Base-by-base conservation (phyloP, 257 asterid genomes). In the Knoxia roxburghii region DNA sequence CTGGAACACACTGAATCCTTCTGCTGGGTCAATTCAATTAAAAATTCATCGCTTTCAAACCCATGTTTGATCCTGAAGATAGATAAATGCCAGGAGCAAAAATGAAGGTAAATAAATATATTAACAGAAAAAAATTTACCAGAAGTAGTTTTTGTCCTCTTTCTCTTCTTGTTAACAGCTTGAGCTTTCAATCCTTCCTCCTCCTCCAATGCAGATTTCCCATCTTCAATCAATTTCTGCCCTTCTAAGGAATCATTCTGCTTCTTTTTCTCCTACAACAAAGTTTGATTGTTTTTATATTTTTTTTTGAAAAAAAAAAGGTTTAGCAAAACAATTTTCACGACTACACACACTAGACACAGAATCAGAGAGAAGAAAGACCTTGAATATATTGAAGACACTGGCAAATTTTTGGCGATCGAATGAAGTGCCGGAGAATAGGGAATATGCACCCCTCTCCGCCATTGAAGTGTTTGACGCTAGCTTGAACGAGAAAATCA, bases 321-420 rank as follows among this genome's bases (percentile, higher is more conserved):
- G 45, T 45, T 41, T n/a, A 37, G 37, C 13, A 39, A 71, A 14
- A 64, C 45, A 5, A 7, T 6, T 43, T 39, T 23, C 15, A 45
- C 7, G 37, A 61, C 35, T 6, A 17, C 51, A 37, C 41, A 9
- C 41, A 4, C 41, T 3, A 37, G 41, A 4, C 9, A 37, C 9
- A 37, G 41, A 37, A 4, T 9, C 41, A 37, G 1, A 32, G 57
- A 26, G 26, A 17, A 41, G 54, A 26, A 32, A 1, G 61, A 87
- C 96, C 95, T 87, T 79, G 81, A 91, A 91, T 73, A 80, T 81
- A 75, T 80, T 78, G 53, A 89, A 75, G 75, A 85, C 95, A 33
- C 33, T 35, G 54, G 92, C 73, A 71, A 89, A 89, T 71, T 77
- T 89, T 72, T 81, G 84, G 67, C 95, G 95, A 61, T 85, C 78